Evolutionary conservation across 164 flowering plant species (phyloP).

Genomic region (Amborella trichopoda): DNA sequence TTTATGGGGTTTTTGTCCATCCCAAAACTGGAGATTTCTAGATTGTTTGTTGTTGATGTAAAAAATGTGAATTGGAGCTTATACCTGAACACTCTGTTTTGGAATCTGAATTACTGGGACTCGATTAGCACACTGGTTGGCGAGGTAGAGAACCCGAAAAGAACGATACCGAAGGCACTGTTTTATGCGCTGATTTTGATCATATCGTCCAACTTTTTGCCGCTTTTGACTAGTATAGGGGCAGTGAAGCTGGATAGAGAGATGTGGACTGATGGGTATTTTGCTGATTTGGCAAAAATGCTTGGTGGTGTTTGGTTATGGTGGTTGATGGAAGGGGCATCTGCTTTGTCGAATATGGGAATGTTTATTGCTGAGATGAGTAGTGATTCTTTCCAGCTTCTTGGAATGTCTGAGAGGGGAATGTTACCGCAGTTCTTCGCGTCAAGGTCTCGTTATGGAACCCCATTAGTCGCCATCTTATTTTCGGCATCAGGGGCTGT

Average conservation of each 20-base stretch:
- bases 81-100: slow-evolving; percentile 45
- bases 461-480: slow-evolving; percentile 37
- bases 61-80: slow-evolving; percentile 33
- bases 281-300: slow-evolving; percentile 33
- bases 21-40: slow-evolving; percentile 31
- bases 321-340: slow-evolving; percentile 39
- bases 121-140: slow-evolving; percentile 49
- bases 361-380: slow-evolving; percentile 57
- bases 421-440: slow-evolving; percentile 43
- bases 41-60: slow-evolving; percentile 34
- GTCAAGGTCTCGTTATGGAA: slow-evolving; percentile 38
- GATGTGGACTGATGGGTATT: slow-evolving; percentile 44
- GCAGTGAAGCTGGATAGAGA: slow-evolving; percentile 28
- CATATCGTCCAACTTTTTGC: slow-evolving; percentile 35
- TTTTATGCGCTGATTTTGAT: slow-evolving; percentile 36
- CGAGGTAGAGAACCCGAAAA: slow-evolving; percentile 41
- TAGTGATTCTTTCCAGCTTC: slow-evolving; percentile 49
- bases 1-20: slow-evolving; percentile 38
- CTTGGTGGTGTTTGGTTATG: slow-evolving; percentile 47
- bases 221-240: slow-evolving; percentile 38
- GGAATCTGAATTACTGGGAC: slow-evolving; percentile 61
- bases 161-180: slow-evolving; percentile 37
- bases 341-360: slow-evolving; percentile 50
- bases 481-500: slow-evolving; percentile 49
- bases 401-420: slow-evolving; percentile 55